Percentiles rank a stretch among this genome's conserved stretches.
Conservation (phyloP, 805 yeast species). For the Kodamaea nitidulidarum region DNA sequence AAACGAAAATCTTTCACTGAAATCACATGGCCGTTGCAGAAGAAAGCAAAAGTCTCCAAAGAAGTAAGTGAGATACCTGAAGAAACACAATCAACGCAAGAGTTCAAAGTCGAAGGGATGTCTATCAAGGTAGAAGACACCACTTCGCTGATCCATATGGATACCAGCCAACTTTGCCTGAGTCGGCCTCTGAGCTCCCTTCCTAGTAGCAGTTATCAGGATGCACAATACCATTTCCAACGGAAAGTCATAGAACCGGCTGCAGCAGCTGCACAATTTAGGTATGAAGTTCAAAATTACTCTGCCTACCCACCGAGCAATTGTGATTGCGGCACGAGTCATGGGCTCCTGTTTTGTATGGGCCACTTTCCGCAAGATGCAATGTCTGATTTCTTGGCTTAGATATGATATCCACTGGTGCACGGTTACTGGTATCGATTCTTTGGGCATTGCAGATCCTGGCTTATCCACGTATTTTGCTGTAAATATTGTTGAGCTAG, state of each 20-base stretch:
- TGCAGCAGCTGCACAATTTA: not conserved
- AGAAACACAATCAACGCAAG: no score
- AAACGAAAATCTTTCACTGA: not conserved
- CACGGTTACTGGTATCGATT: no score
- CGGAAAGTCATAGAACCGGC: not conserved
- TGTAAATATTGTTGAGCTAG: no score
- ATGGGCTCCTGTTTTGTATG: not conserved
- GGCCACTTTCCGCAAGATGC: not conserved
- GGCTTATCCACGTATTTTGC: no score
- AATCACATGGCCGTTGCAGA: not conserved
- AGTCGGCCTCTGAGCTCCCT: constrained; percentile 1
- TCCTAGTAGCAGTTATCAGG: not conserved
- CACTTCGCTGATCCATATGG: not conserved
- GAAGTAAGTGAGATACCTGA: no score
- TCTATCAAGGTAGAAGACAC: not conserved
- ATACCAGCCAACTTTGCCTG: not conserved
- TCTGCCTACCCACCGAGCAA: not conserved
- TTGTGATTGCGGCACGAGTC: not conserved
- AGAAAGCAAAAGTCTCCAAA: not conserved
- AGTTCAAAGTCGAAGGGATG: no score
- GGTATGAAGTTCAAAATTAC: not conserved
- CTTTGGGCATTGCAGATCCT: no score
- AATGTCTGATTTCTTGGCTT: not conserved
- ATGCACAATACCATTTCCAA: constrained; percentile 1
- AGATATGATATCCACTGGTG: not conserved